Conservation (phyloP, 148 eudicot species). For the Polygonum aviculare region DNA sequence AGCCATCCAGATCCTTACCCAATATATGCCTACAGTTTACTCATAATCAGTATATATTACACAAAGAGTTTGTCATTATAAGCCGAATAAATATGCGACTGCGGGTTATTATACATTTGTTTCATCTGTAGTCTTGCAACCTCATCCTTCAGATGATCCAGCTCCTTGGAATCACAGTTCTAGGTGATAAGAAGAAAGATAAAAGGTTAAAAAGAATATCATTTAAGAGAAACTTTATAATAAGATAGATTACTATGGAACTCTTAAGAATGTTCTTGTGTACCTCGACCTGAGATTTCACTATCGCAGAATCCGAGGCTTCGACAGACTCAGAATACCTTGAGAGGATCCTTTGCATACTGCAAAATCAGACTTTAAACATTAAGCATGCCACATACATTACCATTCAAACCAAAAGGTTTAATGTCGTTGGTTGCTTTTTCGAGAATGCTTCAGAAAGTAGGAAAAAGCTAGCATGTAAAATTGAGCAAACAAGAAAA, state of each 20-base stretch:
- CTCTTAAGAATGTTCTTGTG: background rate
- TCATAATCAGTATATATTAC: background rate
- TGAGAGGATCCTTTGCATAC: constrained; percentile 46
- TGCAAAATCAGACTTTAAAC: constrained; percentile 13
- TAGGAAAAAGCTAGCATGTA: background rate
- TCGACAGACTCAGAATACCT: constrained; percentile 37
- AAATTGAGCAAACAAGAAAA: background rate
- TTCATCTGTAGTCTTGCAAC: constrained; percentile 32
- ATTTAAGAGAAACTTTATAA: background rate
- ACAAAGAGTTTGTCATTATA: background rate
- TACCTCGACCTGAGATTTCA: constrained; percentile 36
- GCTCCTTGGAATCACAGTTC: constrained; percentile 31
- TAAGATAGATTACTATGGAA: background rate
- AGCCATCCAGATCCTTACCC: constrained; percentile 58
- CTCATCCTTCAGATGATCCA: constrained; percentile 44
- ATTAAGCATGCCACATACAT: background rate
- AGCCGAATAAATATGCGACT: background rate
- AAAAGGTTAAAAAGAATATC: background rate
- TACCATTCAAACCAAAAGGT: background rate
- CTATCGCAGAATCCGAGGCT: constrained; percentile 20
- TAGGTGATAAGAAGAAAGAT: constrained; percentile 6
- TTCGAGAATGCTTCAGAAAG: background rate
- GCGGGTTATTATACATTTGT: constrained; percentile 31
- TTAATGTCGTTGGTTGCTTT: background rate
- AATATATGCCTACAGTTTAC: constrained; percentile 43